A percentile compares a stretch with the other conserved stretches of the same genome.
These are phyloP conservation scores for Mariannaea elegans DNA, from an alignment of 2,329 filamentous ascomycete species.

Conservation along the genomic window DNA sequence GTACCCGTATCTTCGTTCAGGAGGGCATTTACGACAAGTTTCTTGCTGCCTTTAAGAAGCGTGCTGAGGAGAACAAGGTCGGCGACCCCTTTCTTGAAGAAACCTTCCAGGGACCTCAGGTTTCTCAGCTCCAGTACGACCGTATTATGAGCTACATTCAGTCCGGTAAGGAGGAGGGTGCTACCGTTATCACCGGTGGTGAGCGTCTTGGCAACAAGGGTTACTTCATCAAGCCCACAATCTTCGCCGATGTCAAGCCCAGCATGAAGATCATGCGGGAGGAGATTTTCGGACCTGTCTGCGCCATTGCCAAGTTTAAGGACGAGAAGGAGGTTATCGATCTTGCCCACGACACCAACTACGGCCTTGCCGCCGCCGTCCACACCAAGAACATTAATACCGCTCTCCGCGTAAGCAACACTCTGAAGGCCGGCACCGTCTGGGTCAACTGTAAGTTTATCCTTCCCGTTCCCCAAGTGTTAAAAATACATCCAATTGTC, in stretches of 20 bases:
- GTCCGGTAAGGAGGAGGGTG: conserved; percentile 67
- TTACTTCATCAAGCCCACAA: conserved; percentile 92
- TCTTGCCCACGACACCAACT: conserved; percentile 78
- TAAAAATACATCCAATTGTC: too few species aligned
- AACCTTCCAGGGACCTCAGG: conserved; percentile 90
- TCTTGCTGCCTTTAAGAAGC: conserved; percentile 80
- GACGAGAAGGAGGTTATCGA: conserved; percentile 80
- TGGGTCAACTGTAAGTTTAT: conserved; percentile 59
- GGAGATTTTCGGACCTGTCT: conserved; percentile 92
- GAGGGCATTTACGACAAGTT: conserved; percentile 91
- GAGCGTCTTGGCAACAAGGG: conserved; percentile 74
- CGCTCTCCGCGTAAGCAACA: conserved; percentile 80
- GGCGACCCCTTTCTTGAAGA: conserved; percentile 82
- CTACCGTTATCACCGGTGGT: conserved; percentile 65
- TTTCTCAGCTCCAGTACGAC: conserved; percentile 86
- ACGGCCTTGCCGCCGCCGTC: conserved; percentile 84
- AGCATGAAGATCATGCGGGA: conserved; percentile 94
- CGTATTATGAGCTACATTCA: conserved; percentile 87
- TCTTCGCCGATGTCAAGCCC: conserved; percentile 82
- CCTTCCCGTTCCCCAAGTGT: too few species aligned
- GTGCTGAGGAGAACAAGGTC: conserved; percentile 77
- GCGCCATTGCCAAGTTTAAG: conserved; percentile 86
- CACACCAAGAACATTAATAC: conserved; percentile 87
- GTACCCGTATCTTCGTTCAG: conserved; percentile 86
- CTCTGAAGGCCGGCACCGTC: conserved; percentile 74